These are phyloP conservation scores for Meyerozyma carpophila DNA, from an alignment of 1,139 yeast genomes.

Conservation along the genomic window DNA sequence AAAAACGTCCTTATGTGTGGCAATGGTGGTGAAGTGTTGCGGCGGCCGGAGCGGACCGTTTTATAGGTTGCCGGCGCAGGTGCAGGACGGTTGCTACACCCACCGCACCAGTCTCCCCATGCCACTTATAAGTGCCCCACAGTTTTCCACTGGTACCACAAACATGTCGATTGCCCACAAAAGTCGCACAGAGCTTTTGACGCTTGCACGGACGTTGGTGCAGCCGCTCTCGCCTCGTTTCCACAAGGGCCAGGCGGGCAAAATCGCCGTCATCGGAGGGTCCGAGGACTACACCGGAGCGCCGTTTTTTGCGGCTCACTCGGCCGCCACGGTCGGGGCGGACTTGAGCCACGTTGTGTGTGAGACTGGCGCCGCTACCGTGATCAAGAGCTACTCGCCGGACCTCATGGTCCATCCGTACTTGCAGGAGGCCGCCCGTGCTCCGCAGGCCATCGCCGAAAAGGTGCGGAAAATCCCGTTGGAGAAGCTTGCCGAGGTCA, in stretches of 20 bases:
- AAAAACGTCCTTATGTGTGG: neutral
- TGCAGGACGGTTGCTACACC: neutral
- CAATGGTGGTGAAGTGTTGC: neutral
- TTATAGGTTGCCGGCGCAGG: neutral
- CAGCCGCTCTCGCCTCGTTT: conserved; percentile 73
- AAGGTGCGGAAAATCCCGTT: conserved; percentile 13
- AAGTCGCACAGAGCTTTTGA: conserved; percentile 43
- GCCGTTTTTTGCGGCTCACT: conserved; percentile 83
- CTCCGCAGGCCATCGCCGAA: conserved; percentile 8
- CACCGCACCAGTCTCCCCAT: neutral
- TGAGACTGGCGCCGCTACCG: conserved; percentile 69
- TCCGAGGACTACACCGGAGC: conserved; percentile 97
- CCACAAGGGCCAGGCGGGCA: conserved; percentile 93
- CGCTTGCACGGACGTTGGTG: conserved; percentile 47
- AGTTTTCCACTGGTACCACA: neutral
- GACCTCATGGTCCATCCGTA: conserved; percentile 96
- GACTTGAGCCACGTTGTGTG: conserved; percentile 88
- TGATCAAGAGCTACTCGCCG: conserved; percentile 85
- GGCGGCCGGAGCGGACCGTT: neutral
- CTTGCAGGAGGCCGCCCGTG: conserved; percentile 32
- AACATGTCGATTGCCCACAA: conserved; percentile 11
- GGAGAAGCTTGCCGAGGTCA: conserved; percentile 15
- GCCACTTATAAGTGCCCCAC: neutral
- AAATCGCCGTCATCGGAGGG: conserved; percentile 86
- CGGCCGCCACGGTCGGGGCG: conserved; percentile 80